These are phyloP conservation scores for Niebla homalea DNA, from an alignment of 495 filamentous ascomycete species.

Conservation along the genomic window DNA sequence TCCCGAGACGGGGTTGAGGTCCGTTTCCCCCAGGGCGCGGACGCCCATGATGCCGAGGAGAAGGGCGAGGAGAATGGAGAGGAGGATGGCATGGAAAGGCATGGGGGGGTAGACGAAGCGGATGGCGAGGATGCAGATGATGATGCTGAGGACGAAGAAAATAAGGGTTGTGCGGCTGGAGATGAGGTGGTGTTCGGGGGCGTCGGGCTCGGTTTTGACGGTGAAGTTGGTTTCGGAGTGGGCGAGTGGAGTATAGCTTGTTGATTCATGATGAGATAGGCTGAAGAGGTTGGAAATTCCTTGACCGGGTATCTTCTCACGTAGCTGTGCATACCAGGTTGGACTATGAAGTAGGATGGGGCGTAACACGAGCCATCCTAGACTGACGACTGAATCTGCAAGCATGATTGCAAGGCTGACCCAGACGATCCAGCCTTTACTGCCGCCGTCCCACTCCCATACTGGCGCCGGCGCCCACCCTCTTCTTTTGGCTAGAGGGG, in stretches of 20 bases:
- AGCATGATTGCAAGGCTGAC: conserved; percentile 92
- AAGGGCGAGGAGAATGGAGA: conserved; percentile 76
- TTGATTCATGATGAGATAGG: conserved; percentile 1
- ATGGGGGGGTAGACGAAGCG: conserved; percentile 58
- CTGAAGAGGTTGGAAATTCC: neutral
- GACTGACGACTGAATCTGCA: conserved; percentile 76
- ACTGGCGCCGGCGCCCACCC: conserved; percentile 87
- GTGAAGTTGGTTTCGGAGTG: conserved; percentile 8
- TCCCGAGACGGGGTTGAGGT: conserved; percentile 91
- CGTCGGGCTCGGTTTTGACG: conserved; percentile 38
- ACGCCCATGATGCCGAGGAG: conserved; percentile 92
- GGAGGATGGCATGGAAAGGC: conserved; percentile 58
- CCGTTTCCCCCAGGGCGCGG: conserved; percentile 85
- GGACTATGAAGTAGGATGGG: conserved; percentile 38
- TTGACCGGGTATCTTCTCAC: conserved; percentile 19
- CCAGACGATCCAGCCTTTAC: conserved; percentile 98
- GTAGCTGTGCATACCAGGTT: conserved; percentile 18
- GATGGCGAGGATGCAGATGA: conserved; percentile 68
- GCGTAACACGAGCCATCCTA: conserved; percentile 63
- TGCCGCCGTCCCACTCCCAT: conserved; percentile 75
- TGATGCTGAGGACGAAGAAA: conserved; percentile 59
- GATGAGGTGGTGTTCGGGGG: conserved; percentile 71
- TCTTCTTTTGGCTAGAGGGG: conserved; percentile 67
- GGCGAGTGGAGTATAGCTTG: conserved; percentile 29
- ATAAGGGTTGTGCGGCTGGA: conserved; percentile 56